These are phyloP conservation scores for Aspergillus incahuasiensis DNA, from an alignment of 495 filamentous ascomycete genomes.

Conservation along the genomic window DNA sequence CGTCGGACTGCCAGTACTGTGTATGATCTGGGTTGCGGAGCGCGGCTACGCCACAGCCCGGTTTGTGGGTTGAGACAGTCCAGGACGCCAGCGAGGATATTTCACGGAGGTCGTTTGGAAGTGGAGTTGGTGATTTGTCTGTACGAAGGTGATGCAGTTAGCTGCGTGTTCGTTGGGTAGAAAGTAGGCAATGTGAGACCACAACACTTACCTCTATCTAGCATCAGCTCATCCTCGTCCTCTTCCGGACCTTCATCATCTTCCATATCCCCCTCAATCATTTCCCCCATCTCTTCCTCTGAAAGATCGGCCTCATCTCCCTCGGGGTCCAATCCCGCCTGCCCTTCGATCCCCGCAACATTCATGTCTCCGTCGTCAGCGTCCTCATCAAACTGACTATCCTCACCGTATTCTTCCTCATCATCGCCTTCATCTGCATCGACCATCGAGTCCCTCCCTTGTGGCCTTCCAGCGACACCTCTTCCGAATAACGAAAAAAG, in stretches of 20 bases:
- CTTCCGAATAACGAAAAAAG: slow-evolving; percentile 35
- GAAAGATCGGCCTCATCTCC: slow-evolving; percentile 20
- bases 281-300: slow-evolving; percentile 24
- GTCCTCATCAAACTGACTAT: slow-evolving; percentile 11
- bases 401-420: slow-evolving; percentile 16
- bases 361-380: slow-evolving; percentile 17
- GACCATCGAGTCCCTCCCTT: slow-evolving; percentile 5
- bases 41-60: slow-evolving; percentile 81
- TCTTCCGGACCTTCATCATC: slow-evolving; percentile 34
- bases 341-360: background rate
- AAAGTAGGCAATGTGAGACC: too few species aligned
- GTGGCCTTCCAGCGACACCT: slow-evolving; percentile 20
- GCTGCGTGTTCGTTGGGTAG: background rate
- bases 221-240: slow-evolving; percentile 40
- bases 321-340: slow-evolving; percentile 11
- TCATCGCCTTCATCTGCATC: slow-evolving; percentile 10
- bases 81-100: slow-evolving; percentile 93
- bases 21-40: slow-evolving; percentile 73
- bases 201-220: slow-evolving; percentile 29
- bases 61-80: slow-evolving; percentile 87
- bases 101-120: slow-evolving; percentile 63
- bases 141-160: background rate
- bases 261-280: slow-evolving; percentile 32
- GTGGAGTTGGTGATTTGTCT: slow-evolving; percentile 31
- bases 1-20: slow-evolving; percentile 96